Evolutionary conservation across 164 flowering plant species (phyloP), one percentile per base, ranked within the genome.

Genomic region (Sextonia rubra): DNA sequence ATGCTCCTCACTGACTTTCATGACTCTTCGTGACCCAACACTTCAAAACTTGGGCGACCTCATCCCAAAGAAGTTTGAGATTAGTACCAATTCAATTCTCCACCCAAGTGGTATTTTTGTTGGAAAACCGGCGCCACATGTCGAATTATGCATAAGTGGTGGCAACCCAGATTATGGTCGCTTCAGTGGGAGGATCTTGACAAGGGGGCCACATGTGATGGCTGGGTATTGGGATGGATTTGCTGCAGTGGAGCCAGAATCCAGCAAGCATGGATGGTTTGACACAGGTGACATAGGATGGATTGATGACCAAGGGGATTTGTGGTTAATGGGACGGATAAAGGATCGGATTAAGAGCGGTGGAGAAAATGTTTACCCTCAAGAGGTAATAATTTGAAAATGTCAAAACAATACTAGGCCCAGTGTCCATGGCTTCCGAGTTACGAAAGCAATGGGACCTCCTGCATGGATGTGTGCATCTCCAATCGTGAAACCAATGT

Each of bases 111-210:
- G 91, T 20, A 73, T 83, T 18, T 87, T 88, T 76, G 93, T 92
- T 5, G 99, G 99, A 20, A 92, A 91, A 82, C 91, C 99, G 56
- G 94, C 98, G 20, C 98, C 98, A 62, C 97, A 92, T 78, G 87
- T 95, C 15, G 98, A 92, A 74, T 25, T 95, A 63, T 83, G 52
- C 73, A 79, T 92, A 62, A 69, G 49, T 24, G 2, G 48, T 11
- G 32, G 87, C 8, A 85, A 78, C 14, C 47, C 18, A 7, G 26
- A 24, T 17, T 27, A 18, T 29, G 24, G 62, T 62, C 17, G 83
- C 69, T 80, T 82, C 71, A 65, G 77, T 25, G 99, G 99, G 55
- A 87, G 81, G 71, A 92, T 95, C 75, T 72, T 92, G 66, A 95
- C 93, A 37, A 86, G 94, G 76, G 99, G 99, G 0, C 88, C 90